Evolutionary conservation across 2,329 filamentous ascomycete genomes (phyloP), one percentile per base, ranked within the genome.

Genomic region (Paraconiothyrium sp.): DNA sequence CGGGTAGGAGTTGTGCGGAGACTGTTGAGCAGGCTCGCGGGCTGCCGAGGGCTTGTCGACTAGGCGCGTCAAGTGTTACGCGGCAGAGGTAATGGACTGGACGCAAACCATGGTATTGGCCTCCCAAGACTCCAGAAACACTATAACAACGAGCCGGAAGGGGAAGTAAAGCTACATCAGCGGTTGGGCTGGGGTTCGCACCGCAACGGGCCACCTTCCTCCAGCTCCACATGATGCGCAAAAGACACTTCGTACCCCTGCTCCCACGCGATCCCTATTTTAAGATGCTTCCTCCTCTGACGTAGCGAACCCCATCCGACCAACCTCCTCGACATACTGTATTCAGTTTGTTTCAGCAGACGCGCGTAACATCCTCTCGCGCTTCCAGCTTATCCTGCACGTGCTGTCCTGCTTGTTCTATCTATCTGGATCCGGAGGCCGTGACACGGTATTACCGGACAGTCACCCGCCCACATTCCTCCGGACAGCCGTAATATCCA

Each of bases 51-150:
- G 52, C 52, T 43, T 55, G 51, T 44, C 27, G 35, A 35, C 52
- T 34, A 27, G 51, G 35, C 52, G 52, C 39, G 52, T 34, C 27
- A 24, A 11, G 68, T 66, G 41, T 67, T 59, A 58, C 71, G 67
- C 47, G 69, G 64, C 46, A 61, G 27, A 46, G 52, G 52, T 27
- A 11, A 22, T 3, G 9, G 24, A 27, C 39, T 35, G n/a, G 27
- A 16, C 11, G 27, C 27, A 5, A 39, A 46, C 22, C 52, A 55
- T 55, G 37, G 39, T n/a, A 32, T 46, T 39, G 51, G 37, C 20
- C 39, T 44, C 37, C 32, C 37, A 10, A 6, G 34, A 3, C 24
- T 13, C 39, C 52, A 46, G n/a, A 34, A 35, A 43, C 22, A 16
- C 8, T 10, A n/a, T n/a, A 32, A 22, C 20, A 11, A 32, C 24